phyloP scores from a whole-genome alignment of 768 basidiomycete genomes.

The Amanita thiersii region DNA sequence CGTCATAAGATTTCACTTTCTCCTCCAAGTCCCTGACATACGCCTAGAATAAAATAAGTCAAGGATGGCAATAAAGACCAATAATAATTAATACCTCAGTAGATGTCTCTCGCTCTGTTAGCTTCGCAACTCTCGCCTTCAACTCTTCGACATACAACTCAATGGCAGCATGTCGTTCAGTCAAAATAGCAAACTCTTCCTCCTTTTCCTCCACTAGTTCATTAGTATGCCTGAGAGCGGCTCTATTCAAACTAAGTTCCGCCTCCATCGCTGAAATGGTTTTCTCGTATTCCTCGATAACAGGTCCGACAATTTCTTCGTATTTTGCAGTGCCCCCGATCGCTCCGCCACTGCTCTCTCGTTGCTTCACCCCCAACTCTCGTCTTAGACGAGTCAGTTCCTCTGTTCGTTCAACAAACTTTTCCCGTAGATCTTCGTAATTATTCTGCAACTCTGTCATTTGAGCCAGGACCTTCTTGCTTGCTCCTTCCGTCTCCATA shows the following conservation, averaged over 20 bases:
- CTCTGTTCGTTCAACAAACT: constrained; percentile 83
- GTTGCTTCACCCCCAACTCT: constrained; percentile 71
- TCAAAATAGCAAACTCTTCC: constrained; percentile 58
- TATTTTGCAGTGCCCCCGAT: constrained; percentile 69
- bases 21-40: constrained; percentile 93
- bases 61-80: not conserved
- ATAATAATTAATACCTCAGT: constrained; percentile 66
- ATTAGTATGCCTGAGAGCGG: constrained; percentile 84
- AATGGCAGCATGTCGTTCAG: constrained; percentile 66
- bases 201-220: constrained; percentile 92
- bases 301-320: constrained; percentile 92
- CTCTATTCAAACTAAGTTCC: constrained; percentile 79
- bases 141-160: constrained; percentile 88
- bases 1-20: constrained; percentile 81
- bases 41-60: constrained; percentile 40
- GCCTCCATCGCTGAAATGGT: constrained; percentile 93
- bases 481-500: constrained; percentile 48
- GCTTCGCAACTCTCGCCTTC: constrained; percentile 66
- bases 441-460: constrained; percentile 81
- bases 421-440: constrained; percentile 76
- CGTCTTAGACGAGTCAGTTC: constrained; percentile 75
- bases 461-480: constrained; percentile 71
- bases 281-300: constrained; percentile 99
- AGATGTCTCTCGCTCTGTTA: constrained; percentile 82
- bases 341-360: constrained; percentile 49